A percentile compares a stretch with the other conserved stretches of the same genome.
phyloP scores from a whole-genome alignment of 257 asterid genomes.

The Rauvolfia tetraphylla region DNA sequence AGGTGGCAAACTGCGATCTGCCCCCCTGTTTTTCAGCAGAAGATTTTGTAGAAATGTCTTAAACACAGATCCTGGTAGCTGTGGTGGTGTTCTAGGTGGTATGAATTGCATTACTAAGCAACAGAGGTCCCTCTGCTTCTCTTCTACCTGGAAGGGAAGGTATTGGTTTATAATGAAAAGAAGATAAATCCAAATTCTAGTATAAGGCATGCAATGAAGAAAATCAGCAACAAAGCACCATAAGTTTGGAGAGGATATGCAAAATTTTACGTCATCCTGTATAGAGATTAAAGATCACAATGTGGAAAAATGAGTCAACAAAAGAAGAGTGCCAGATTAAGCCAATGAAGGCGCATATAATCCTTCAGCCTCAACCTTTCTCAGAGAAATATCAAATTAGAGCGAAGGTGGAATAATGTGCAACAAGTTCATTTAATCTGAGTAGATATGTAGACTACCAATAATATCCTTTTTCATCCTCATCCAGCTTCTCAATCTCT shows the following conservation, averaged over 20 bases:
- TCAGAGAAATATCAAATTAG: neutral
- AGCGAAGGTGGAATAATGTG: neutral
- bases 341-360: neutral
- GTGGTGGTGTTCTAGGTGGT: slow-evolving; percentile 74
- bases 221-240: neutral
- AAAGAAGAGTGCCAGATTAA: no score
- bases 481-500: neutral
- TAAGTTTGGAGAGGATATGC: neutral
- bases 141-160: slow-evolving; percentile 63
- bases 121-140: slow-evolving; percentile 92
- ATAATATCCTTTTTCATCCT: neutral
- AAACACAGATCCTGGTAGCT: slow-evolving; percentile 86
- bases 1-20: slow-evolving; percentile 85
- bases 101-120: slow-evolving; percentile 82
- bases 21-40: slow-evolving; percentile 91
- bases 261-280: neutral
- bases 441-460: neutral
- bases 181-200: neutral
- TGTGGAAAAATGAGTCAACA: neutral
- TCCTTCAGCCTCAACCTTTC: neutral
- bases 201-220: neutral
- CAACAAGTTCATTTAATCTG: neutral
- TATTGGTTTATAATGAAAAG: neutral
- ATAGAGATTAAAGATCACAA: neutral
- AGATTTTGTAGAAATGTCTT: slow-evolving; percentile 74